These are phyloP conservation scores for Boletus subparvulus DNA, from an alignment of 768 basidiomycete genomes.

Conservation along the genomic window DNA sequence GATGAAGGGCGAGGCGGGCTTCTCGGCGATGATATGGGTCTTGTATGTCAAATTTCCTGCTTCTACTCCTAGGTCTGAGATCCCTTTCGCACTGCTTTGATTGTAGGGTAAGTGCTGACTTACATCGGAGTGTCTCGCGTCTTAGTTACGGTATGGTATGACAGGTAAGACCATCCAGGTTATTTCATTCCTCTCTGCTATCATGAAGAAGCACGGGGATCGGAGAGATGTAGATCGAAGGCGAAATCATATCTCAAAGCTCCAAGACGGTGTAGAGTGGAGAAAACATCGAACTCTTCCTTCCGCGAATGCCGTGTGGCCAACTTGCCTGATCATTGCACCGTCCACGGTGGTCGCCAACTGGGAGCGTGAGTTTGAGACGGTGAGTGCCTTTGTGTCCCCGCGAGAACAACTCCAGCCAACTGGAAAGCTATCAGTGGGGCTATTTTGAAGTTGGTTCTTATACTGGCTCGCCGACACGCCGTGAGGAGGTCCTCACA, in stretches of 20 bases:
- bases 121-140: not conserved
- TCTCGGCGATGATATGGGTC: constrained; percentile 96
- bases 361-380: constrained; percentile 88
- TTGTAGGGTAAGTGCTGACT: constrained; percentile 26
- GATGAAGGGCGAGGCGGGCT: constrained; percentile 69
- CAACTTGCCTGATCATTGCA: constrained; percentile 84
- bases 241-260: constrained; percentile 57
- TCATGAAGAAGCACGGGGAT: constrained; percentile 82
- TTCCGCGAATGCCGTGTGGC: constrained; percentile 70
- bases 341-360: constrained; percentile 83
- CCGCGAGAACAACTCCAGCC: not conserved
- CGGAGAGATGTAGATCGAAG: constrained; percentile 65
- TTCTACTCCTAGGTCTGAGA: not conserved
- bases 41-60: constrained; percentile 40
- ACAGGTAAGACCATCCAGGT: constrained; percentile 94
- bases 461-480: constrained; percentile 54
- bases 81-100: not conserved
- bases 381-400: constrained; percentile 42
- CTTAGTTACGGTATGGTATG: constrained; percentile 6
- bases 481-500: constrained; percentile 55
- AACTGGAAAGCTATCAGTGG: constrained; percentile 56
- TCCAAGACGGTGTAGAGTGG: constrained; percentile 64
- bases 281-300: constrained; percentile 52
- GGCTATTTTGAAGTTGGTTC: constrained; percentile 87
- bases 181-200: constrained; percentile 83